phyloP scores from a whole-genome alignment of 2,329 filamentous ascomycete genomes.

The Beauveria rudraprayagi region DNA sequence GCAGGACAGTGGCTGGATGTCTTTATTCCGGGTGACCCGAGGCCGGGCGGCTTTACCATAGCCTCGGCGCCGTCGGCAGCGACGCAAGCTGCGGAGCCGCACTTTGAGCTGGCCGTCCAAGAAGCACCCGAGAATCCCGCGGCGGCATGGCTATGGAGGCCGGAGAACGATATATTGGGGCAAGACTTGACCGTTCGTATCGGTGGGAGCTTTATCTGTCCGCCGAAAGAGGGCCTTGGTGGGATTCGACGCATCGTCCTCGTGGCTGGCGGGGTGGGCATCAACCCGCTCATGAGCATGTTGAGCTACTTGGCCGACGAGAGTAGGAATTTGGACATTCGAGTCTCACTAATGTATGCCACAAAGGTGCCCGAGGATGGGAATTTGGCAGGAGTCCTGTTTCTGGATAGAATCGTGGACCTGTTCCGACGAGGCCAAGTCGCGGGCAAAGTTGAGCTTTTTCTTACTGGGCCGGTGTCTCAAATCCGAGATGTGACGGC shows the following conservation, averaged over 20 bases:
- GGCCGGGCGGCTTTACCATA: constrained; percentile 81
- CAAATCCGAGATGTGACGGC: background rate
- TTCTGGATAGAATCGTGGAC: constrained; percentile 38
- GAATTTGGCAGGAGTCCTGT: constrained; percentile 35
- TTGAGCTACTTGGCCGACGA: constrained; percentile 48
- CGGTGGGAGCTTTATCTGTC: constrained; percentile 76
- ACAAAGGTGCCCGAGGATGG: constrained; percentile 29
- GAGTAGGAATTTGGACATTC: constrained; percentile 21
- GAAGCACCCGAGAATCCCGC: constrained; percentile 61
- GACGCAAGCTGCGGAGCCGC: constrained; percentile 26
- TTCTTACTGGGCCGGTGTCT: constrained; percentile 32
- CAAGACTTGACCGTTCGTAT: constrained; percentile 58
- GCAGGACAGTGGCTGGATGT: constrained; percentile 88
- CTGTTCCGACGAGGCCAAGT: constrained; percentile 32
- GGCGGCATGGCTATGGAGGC: constrained; percentile 68
- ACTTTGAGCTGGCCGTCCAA: constrained; percentile 74
- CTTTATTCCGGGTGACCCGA: constrained; percentile 58
- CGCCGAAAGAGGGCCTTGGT: constrained; percentile 45
- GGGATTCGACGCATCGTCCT: constrained; percentile 57
- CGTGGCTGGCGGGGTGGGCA: constrained; percentile 72
- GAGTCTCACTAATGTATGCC: constrained; percentile 58
- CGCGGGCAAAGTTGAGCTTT: constrained; percentile 36
- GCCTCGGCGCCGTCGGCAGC: constrained; percentile 63
- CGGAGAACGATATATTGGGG: constrained; percentile 46
- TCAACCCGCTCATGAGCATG: constrained; percentile 76